Percentiles rank a stretch among this genome's conserved stretches.
Conservation (phyloP, 1,284 basidiomycete species). For the Malassezia obtusa region DNA sequence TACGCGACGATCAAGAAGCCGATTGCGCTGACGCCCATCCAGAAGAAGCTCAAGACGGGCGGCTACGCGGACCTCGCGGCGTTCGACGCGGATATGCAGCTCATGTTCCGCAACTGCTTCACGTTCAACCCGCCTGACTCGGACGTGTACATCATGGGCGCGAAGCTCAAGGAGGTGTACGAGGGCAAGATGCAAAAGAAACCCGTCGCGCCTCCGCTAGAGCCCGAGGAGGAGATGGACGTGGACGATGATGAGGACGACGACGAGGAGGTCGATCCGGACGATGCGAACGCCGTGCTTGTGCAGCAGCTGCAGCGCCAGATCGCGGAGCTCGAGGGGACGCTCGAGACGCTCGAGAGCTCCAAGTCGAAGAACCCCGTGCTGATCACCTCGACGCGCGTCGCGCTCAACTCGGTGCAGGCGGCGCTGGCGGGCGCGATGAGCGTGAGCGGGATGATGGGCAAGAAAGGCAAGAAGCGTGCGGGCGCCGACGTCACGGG, state of each 20-base stretch:
- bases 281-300: slow-evolving; percentile 20
- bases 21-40: slow-evolving; percentile 59
- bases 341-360: slow-evolving; percentile 33
- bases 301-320: slow-evolving; percentile 30
- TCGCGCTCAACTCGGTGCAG: slow-evolving; percentile 30
- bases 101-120: slow-evolving; percentile 88
- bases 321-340: slow-evolving; percentile 31
- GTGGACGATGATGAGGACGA: slow-evolving; percentile 48
- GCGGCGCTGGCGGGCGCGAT: slow-evolving; percentile 18
- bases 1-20: slow-evolving; percentile 87
- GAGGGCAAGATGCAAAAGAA: slow-evolving; percentile 78
- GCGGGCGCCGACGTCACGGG: slow-evolving; percentile 1
- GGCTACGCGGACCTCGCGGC: slow-evolving; percentile 67
- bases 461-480: slow-evolving; percentile 32
- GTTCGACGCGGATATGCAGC: slow-evolving; percentile 80
- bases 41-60: slow-evolving; percentile 63
- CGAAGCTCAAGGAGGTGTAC: slow-evolving; percentile 65
- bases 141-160: slow-evolving; percentile 60
- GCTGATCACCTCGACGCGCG: slow-evolving; percentile 34
- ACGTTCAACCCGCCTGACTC: slow-evolving; percentile 82
- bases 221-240: slow-evolving; percentile 40
- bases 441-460: slow-evolving; percentile 11
- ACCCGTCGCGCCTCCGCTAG: slow-evolving; percentile 52
- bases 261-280: slow-evolving; percentile 31
- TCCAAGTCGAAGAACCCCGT: slow-evolving; percentile 35